These are phyloP conservation scores for Neonectria punicea DNA, from an alignment of 2,329 filamentous ascomycete species.

Conservation along the genomic window DNA sequence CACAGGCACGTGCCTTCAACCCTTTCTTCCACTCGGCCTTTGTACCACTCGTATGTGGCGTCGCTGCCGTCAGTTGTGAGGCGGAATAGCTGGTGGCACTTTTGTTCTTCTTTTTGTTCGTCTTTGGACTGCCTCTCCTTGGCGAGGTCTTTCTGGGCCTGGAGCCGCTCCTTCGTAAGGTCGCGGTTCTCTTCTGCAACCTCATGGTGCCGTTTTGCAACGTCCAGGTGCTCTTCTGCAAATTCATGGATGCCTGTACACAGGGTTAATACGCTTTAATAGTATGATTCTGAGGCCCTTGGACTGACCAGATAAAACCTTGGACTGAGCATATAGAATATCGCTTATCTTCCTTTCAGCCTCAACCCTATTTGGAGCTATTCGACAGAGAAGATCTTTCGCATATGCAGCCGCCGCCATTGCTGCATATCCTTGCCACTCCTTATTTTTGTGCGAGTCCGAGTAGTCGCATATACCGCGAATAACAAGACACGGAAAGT, in stretches of 20 bases:
- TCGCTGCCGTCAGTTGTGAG: conserved; percentile 8
- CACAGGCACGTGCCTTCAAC: conserved; percentile 11
- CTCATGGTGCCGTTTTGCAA: too few relatives aligned
- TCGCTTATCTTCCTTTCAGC: neutral
- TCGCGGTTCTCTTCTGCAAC: too few relatives aligned
- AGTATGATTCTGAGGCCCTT: neutral
- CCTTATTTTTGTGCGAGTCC: too few relatives aligned
- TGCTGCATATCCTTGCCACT: too few relatives aligned
- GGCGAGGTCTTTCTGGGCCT: conserved; percentile 10
- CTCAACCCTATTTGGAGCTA: neutral
- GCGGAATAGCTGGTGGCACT: conserved; percentile 30
- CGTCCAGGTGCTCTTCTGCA: too few relatives aligned
- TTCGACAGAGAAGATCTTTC: neutral
- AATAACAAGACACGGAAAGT: too few relatives aligned
- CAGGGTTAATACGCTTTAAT: neutral
- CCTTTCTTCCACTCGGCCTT: conserved; percentile 25
- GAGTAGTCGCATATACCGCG: too few relatives aligned
- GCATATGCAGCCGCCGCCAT: too few relatives aligned
- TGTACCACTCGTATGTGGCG: conserved; percentile 46
- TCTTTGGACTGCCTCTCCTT: conserved; percentile 7
- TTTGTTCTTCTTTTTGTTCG: conserved; percentile 4
- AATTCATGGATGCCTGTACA: neutral
- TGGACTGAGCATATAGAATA: neutral
- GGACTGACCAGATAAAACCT: neutral
- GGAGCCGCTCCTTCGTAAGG: neutral